These are phyloP conservation scores for Erodium trifolium DNA, from an alignment of 441 rosid genomes.

Conservation along the genomic window DNA sequence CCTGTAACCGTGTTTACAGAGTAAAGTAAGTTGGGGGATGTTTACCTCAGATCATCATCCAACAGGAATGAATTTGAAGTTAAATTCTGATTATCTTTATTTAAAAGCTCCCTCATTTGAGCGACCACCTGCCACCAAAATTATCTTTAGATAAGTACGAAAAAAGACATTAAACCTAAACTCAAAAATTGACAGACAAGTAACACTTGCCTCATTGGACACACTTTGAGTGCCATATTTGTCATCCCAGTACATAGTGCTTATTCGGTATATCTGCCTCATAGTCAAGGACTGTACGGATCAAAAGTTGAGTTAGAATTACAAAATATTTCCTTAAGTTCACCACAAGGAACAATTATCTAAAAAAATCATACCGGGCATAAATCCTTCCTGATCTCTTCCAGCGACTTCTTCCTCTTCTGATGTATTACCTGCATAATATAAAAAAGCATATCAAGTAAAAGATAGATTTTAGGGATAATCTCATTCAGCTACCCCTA, in stretches of 20 bases:
- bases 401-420: conserved; percentile 83
- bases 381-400: conserved; percentile 82
- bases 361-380: conserved; percentile 51
- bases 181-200: neutral
- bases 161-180: conserved; percentile 7
- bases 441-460: conserved; percentile 12
- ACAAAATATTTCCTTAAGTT: neutral
- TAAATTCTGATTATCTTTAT: conserved; percentile 72
- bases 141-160: conserved; percentile 13
- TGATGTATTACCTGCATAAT: conserved; percentile 79
- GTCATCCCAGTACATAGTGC: conserved; percentile 8
- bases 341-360: neutral
- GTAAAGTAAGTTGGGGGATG: neutral
- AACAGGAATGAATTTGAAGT: conserved; percentile 83
- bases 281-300: neutral
- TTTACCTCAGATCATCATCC: conserved; percentile 96
- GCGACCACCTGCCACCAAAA: conserved; percentile 60
- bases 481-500: too few species aligned
- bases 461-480: neutral
- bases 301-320: conserved; percentile 1
- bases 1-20: too few species aligned
- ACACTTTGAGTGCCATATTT: conserved; percentile 10
- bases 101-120: conserved; percentile 74
- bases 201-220: conserved; percentile 57
- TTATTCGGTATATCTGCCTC: conserved; percentile 1